These are phyloP conservation scores for Alternaria gansuensis DNA, from an alignment of 2,329 filamentous ascomycete genomes.

Conservation along the genomic window DNA sequence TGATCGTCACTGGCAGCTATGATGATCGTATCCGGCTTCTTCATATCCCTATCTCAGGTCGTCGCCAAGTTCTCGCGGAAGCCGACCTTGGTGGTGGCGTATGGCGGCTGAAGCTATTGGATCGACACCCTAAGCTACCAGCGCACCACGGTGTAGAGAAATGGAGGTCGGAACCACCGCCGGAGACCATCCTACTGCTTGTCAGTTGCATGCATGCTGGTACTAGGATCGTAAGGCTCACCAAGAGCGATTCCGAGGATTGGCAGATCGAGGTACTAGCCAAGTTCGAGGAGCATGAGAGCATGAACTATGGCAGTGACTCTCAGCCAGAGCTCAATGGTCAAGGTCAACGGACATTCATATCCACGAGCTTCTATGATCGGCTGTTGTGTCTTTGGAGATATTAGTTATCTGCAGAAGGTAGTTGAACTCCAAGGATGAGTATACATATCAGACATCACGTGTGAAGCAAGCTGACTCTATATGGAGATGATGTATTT, in stretches of 20 bases:
- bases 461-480: not conserved
- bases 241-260: constrained; percentile 34
- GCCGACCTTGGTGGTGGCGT: constrained; percentile 79
- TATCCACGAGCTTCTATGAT: constrained; percentile 83
- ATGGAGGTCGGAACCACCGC: constrained; percentile 27
- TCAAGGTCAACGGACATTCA: constrained; percentile 55
- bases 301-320: constrained; percentile 94
- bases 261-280: constrained; percentile 73
- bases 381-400: constrained; percentile 73
- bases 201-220: constrained; percentile 96
- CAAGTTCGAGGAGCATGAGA: constrained; percentile 83
- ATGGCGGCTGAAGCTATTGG: constrained; percentile 79
- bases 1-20: constrained; percentile 88
- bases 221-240: constrained; percentile 67
- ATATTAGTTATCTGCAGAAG: constrained; percentile 26
- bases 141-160: constrained; percentile 26
- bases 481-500: not conserved
- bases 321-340: constrained; percentile 58
- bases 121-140: constrained; percentile 26
- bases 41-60: constrained; percentile 51
- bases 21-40: constrained; percentile 83
- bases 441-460: not conserved
- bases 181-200: constrained; percentile 54
- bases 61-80: constrained; percentile 67
- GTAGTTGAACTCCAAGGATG: not conserved